phyloP scores from a whole-genome alignment of 2,329 filamentous ascomycete genomes.

The Hortaea werneckii region DNA sequence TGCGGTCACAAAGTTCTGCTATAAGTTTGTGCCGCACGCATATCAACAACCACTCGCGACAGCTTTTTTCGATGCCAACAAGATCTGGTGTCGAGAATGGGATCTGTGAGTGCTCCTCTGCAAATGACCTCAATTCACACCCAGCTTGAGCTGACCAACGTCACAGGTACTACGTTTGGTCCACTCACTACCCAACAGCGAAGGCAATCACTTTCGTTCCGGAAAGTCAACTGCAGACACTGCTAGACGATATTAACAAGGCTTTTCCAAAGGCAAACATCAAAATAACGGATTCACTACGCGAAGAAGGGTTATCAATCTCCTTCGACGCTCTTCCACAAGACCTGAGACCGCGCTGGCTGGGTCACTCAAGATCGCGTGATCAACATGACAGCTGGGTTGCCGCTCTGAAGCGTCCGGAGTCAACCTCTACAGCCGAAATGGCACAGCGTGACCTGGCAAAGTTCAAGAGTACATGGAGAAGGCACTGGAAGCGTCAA shows the following conservation, averaged over 20 bases:
- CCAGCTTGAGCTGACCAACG: not conserved
- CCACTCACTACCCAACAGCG: conserved; percentile 16
- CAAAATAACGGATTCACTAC: conserved; percentile 45
- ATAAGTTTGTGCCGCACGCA: conserved; percentile 45
- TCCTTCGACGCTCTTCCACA: conserved; percentile 56
- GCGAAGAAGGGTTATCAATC: conserved; percentile 48
- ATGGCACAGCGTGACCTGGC: conserved; percentile 30
- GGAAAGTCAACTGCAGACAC: conserved; percentile 51
- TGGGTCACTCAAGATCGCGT: conserved; percentile 47
- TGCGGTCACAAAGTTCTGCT: conserved; percentile 48
- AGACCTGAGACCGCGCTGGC: conserved; percentile 56
- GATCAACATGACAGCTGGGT: conserved; percentile 30
- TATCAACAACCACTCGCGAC: conserved; percentile 39
- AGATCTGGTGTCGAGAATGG: conserved; percentile 57
- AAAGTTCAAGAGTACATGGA: conserved; percentile 47
- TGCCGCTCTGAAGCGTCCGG: conserved; percentile 18
- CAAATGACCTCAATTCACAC: conserved; percentile 1
- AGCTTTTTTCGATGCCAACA: conserved; percentile 46
- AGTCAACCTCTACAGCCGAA: conserved; percentile 4
- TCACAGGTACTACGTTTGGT: conserved; percentile 18
- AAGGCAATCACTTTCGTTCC: conserved; percentile 58
- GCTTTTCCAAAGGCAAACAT: conserved; percentile 44
- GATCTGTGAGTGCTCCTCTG: conserved; percentile 53
- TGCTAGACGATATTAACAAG: conserved; percentile 56
- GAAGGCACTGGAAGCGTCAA: conserved; percentile 39